Percentiles rank a stretch among this genome's conserved stretches.
phyloP scores from a whole-genome alignment of 2,329 filamentous ascomycete genomes.

The Pseudogymnoascus sp. region DNA sequence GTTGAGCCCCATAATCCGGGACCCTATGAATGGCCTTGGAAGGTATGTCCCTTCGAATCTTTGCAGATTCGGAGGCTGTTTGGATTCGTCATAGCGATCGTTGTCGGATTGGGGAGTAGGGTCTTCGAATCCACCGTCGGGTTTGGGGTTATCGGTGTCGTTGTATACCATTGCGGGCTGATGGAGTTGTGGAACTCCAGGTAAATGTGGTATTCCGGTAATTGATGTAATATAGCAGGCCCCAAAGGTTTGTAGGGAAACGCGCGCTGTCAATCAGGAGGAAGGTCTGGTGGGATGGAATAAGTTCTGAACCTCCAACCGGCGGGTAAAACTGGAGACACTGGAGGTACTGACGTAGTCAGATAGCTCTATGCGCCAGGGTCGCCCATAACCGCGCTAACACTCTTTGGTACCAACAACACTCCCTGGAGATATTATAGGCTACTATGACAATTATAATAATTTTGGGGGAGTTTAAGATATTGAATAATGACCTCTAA shows the following conservation, averaged over 20 bases:
- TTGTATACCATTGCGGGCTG: conserved; percentile 4
- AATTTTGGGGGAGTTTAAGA: background rate
- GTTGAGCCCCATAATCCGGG: conserved; percentile 19
- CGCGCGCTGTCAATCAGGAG: background rate
- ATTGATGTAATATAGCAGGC: background rate
- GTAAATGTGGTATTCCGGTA: background rate
- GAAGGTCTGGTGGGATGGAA: background rate
- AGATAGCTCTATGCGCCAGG: background rate
- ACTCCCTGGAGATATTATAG: background rate
- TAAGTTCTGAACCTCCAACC: conserved; percentile 3
- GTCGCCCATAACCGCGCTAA: background rate
- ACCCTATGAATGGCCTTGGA: conserved; percentile 21
- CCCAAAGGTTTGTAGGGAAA: background rate
- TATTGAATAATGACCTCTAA: background rate
- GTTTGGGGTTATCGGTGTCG: background rate
- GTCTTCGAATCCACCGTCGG: conserved; percentile 6
- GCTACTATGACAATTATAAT: background rate
- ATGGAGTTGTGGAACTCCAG: background rate
- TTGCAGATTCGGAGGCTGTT: background rate
- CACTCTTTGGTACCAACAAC: background rate
- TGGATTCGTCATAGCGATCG: background rate
- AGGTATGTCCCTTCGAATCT: conserved; percentile 17
- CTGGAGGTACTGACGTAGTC: background rate
- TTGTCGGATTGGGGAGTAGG: background rate
- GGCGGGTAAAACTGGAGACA: background rate